These are phyloP conservation scores for Paracorniculantispora psalliotae DNA, from an alignment of 2,329 filamentous ascomycete genomes.

Conservation along the genomic window DNA sequence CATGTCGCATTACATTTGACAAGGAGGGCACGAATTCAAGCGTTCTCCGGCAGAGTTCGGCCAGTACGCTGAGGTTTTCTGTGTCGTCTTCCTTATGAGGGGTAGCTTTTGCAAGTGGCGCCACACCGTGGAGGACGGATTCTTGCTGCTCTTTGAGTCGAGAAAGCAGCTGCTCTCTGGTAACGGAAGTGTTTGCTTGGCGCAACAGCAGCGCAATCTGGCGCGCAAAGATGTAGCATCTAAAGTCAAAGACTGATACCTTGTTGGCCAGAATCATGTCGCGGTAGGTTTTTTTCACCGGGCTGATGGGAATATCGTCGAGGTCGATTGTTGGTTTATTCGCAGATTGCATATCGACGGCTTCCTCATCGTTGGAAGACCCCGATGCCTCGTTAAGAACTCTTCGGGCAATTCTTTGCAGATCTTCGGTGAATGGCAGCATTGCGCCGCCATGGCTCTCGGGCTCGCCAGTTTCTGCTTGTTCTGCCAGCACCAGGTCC, in stretches of 20 bases:
- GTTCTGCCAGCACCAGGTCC: conserved; percentile 75
- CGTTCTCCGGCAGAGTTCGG: conserved; percentile 78
- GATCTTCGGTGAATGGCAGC: conserved; percentile 66
- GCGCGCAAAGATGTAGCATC: conserved; percentile 86
- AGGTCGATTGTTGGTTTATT: conserved; percentile 35
- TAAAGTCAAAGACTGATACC: conserved; percentile 93
- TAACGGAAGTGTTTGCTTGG: conserved; percentile 68
- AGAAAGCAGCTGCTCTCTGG: conserved; percentile 55
- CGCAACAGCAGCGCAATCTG: conserved; percentile 79
- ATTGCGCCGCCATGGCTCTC: conserved; percentile 69
- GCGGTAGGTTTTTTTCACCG: conserved; percentile 74
- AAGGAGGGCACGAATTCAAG: conserved; percentile 79
- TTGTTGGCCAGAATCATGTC: conserved; percentile 91
- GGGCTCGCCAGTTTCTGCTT: conserved; percentile 53
- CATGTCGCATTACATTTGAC: conserved; percentile 72
- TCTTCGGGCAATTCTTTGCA: conserved; percentile 55
- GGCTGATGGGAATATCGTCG: conserved; percentile 57
- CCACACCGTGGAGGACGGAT: conserved; percentile 51
- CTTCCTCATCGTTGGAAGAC: conserved; percentile 33
- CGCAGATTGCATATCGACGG: conserved; percentile 47
- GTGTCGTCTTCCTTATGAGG: conserved; percentile 52
- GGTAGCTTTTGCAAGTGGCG: conserved; percentile 42
- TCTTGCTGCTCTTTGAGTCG: conserved; percentile 60
- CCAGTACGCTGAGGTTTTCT: conserved; percentile 75
- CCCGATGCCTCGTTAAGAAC: conserved; percentile 38